phyloP scores from a whole-genome alignment of 108 stramenopile species.

The Parietichytrium sp. region DNA sequence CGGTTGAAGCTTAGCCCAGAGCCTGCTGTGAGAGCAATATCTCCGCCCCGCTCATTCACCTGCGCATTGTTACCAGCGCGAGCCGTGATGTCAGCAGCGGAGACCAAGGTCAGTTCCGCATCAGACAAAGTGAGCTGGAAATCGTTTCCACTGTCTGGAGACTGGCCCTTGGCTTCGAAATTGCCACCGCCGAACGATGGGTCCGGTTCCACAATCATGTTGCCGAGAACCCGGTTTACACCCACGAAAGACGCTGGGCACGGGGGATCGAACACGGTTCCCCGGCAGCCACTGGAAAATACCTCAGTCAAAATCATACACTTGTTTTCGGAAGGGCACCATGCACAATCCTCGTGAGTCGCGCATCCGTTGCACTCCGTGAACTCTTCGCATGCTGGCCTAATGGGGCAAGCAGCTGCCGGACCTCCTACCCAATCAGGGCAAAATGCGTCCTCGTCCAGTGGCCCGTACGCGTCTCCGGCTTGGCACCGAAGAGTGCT shows the following conservation, averaged over 20 bases:
- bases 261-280: slow-evolving; percentile 61
- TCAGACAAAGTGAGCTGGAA: slow-evolving; percentile 47
- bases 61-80: slow-evolving; percentile 36
- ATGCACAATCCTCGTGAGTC: slow-evolving; percentile 56
- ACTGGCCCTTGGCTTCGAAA: slow-evolving; percentile 32
- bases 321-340: slow-evolving; percentile 58
- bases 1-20: slow-evolving; percentile 51
- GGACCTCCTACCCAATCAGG: slow-evolving; percentile 49
- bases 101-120: slow-evolving; percentile 41
- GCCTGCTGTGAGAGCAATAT: slow-evolving; percentile 49
- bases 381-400: slow-evolving; percentile 53
- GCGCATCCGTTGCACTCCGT: slow-evolving; percentile 53
- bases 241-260: slow-evolving; percentile 55
- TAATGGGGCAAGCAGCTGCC: slow-evolving; percentile 49
- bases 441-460: slow-evolving; percentile 50
- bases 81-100: slow-evolving; percentile 50
- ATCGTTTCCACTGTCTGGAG: neutral
- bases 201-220: slow-evolving; percentile 58
- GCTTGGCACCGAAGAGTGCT: slow-evolving; percentile 57
- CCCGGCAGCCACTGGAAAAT: slow-evolving; percentile 56
- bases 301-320: slow-evolving; percentile 62
- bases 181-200: slow-evolving; percentile 60
- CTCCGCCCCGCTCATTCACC: slow-evolving; percentile 47
- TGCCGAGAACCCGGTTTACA: slow-evolving; percentile 59
- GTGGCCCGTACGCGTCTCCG: slow-evolving; percentile 50